Conservation (phyloP, 2,329 filamentous ascomycete genomes). For the Thelonectria discophora region DNA sequence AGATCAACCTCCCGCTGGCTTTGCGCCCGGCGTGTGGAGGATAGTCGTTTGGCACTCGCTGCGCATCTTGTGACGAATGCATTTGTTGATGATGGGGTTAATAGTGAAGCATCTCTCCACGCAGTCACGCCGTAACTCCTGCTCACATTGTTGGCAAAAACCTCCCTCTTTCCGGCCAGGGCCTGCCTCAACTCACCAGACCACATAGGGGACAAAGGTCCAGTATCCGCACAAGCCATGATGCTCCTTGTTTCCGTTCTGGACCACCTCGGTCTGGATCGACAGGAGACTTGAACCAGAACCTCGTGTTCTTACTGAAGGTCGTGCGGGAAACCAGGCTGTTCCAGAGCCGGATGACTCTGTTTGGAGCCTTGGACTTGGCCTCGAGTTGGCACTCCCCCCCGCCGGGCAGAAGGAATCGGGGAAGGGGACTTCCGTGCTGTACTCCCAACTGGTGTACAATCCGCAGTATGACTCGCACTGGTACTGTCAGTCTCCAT, state of each 20-base stretch:
- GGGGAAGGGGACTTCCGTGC: slow-evolving; percentile 5
- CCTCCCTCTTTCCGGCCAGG: too few relatives aligned
- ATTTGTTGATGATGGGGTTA: too few relatives aligned
- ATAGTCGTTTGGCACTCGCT: slow-evolving; percentile 11
- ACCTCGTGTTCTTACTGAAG: too few relatives aligned
- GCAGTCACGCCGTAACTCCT: slow-evolving; percentile 7
- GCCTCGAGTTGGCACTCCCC: not conserved
- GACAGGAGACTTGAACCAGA: too few relatives aligned
- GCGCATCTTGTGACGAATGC: too few relatives aligned
- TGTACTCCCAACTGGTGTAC: not conserved
- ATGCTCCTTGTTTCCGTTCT: not conserved
- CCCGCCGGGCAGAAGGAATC: not conserved
- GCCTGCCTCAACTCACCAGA: not conserved
- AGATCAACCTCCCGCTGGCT: not conserved
- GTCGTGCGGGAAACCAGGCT: not conserved
- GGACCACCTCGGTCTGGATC: too few relatives aligned
- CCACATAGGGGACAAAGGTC: slow-evolving; percentile 16
- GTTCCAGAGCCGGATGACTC: not conserved
- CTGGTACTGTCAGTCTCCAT: not conserved
- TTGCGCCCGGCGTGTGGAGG: slow-evolving; percentile 3
- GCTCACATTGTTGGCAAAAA: too few relatives aligned
- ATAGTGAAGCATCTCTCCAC: too few relatives aligned
- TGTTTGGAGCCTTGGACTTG: too few relatives aligned
- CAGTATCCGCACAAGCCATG: slow-evolving; percentile 22
- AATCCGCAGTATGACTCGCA: slow-evolving; percentile 5